Conservation (phyloP, 2,329 filamentous ascomycete genomes). For the Dactylellina sp. region DNA sequence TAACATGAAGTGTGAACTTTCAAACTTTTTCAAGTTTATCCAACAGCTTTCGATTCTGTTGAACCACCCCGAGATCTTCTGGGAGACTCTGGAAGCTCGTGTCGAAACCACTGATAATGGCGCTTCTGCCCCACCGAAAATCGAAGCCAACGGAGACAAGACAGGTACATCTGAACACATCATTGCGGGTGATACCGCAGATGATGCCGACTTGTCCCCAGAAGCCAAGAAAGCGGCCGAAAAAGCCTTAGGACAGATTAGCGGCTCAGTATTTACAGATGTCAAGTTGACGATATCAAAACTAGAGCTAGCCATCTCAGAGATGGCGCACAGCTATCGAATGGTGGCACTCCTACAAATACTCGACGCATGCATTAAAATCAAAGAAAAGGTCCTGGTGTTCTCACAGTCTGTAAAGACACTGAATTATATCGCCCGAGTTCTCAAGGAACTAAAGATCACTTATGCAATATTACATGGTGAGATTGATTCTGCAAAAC, state of each 20-base stretch:
- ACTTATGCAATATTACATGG: conserved; percentile 76
- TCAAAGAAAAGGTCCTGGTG: conserved; percentile 79
- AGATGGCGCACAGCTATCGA: conserved; percentile 74
- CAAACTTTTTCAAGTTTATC: conserved; percentile 40
- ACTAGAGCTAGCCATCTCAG: conserved; percentile 59
- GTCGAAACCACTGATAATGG: conserved; percentile 2
- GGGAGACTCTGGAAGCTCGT: conserved; percentile 7
- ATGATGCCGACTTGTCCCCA: conserved; percentile 27
- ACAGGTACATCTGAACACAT: too few relatives aligned
- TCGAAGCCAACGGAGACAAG: background rate
- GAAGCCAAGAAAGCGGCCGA: conserved; percentile 56
- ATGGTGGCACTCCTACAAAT: conserved; percentile 76
- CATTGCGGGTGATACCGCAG: background rate
- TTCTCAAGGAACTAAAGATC: conserved; percentile 61
- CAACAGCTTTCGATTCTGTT: conserved; percentile 27
- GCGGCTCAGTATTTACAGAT: conserved; percentile 54
- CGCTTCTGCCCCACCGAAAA: background rate
- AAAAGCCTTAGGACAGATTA: conserved; percentile 40
- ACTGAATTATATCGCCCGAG: conserved; percentile 45
- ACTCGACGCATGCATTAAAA: conserved; percentile 72
- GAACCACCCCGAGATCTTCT: conserved; percentile 38
- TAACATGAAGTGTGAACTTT: conserved; percentile 7
- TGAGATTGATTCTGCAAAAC: conserved; percentile 68
- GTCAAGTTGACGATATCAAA: conserved; percentile 7
- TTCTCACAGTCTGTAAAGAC: conserved; percentile 81